Base-by-base conservation (phyloP, 2,329 filamentous ascomycete species). In the Aureobasidium musti region DNA sequence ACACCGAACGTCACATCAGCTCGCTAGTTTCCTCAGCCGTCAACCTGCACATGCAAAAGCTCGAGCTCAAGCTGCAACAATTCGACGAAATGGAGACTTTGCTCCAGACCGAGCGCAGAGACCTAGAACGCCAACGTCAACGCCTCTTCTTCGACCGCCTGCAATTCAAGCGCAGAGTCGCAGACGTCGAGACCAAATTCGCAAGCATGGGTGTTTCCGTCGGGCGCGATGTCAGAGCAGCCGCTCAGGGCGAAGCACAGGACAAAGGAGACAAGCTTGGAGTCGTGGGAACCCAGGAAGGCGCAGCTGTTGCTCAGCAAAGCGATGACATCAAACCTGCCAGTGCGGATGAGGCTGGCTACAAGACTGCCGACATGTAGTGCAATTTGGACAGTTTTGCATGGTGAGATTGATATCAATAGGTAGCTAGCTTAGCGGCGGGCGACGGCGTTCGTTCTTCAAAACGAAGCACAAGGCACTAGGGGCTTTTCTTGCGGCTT, bases 1-100 rank as follows among this genome's bases (percentile, higher is more conserved):
- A 98, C 72, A 94, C 98, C 78, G 95, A 99, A 78, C 91, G 96
- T 67, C 92, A 97, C 79, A 95, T 98, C 87, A 96, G 93, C 23
- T 90, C 92, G 19, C 87, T 98, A 54, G 91, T 99, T 11, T 94
- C 92, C 2, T 90, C 92, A 6, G 92, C 92, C 0, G 91, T 97
- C 63, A 99, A 99, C 75, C 84, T 96, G 14, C 94, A 91, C n/a
- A 83, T 98, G 39, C 90, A 97, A 75, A 99, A 99, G 80, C 88
- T 98, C 69, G 92, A 98, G 79, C 82, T 98, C 73, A 99, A 99
- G 80, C 84, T 99, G 68, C 89, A 92, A 74, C 96, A 98, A 77
- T 99, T 99, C 79, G 90, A 91, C 73, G 95, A 99, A 77, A 93
- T 99, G 85, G 95, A 99, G 79, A 86, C 91, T 21, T 89, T 97